Percentiles rank a stretch among this genome's conserved stretches.
phyloP scores from a whole-genome alignment of 176 grass and related monocot genomes.

The Ampelocalamus luodianensis region DNA sequence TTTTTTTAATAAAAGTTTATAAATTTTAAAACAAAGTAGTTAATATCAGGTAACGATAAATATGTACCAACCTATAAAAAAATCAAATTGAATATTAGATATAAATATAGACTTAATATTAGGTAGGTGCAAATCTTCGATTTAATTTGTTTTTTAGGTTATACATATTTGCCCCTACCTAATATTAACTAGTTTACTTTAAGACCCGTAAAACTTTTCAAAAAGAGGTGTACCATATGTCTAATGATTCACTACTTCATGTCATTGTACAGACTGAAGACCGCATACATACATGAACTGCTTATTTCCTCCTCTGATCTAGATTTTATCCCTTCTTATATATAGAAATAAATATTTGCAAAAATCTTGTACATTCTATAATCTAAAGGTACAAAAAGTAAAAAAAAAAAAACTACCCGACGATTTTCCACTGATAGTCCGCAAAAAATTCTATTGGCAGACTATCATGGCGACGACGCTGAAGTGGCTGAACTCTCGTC shows the following conservation, averaged over 20 bases:
- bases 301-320: slow-evolving; percentile 47
- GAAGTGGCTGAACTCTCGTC: slow-evolving; percentile 75
- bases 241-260: slow-evolving; percentile 33
- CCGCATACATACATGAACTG: slow-evolving; percentile 38
- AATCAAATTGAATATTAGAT: too few species aligned
- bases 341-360: slow-evolving; percentile 71
- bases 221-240: too few species aligned
- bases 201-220: too few species aligned
- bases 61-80: too few species aligned
- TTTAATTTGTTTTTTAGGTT: too few species aligned
- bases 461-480: slow-evolving; percentile 51
- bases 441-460: slow-evolving; percentile 41
- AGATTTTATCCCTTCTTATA: slow-evolving; percentile 58
- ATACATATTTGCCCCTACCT: too few species aligned
- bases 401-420: slow-evolving; percentile 22
- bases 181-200: too few species aligned
- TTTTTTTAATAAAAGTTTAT: too few species aligned
- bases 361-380: slow-evolving; percentile 70
- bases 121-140: too few species aligned
- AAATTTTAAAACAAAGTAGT: too few species aligned
- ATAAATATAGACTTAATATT: too few species aligned
- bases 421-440: slow-evolving; percentile 1
- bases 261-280: slow-evolving; percentile 50
- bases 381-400: slow-evolving; percentile 58
- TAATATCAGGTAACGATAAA: too few species aligned